Percentiles rank a stretch among this genome's conserved stretches.
phyloP scores from a whole-genome alignment of 2,329 filamentous ascomycete species.

The Hypoxylon sp. region DNA sequence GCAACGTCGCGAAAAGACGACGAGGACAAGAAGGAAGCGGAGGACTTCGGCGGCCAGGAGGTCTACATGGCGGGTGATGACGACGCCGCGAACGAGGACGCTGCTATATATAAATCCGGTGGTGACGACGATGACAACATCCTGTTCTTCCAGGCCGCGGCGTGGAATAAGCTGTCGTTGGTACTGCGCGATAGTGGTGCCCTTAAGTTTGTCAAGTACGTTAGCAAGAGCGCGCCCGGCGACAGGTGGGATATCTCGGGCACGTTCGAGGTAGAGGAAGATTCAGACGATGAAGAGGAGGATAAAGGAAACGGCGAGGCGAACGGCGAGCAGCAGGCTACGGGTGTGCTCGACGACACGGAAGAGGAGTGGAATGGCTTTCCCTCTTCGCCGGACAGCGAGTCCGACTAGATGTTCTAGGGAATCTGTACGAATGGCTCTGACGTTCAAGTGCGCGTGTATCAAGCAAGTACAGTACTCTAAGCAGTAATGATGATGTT shows the following conservation, averaged over 20 bases:
- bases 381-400: slow-evolving; percentile 52
- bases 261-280: slow-evolving; percentile 77
- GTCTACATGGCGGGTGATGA: slow-evolving; percentile 95
- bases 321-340: slow-evolving; percentile 43
- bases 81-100: slow-evolving; percentile 74
- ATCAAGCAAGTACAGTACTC: slow-evolving; percentile 9
- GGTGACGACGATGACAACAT: slow-evolving; percentile 80
- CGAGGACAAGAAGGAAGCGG: slow-evolving; percentile 39
- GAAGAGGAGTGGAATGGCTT: slow-evolving; percentile 71
- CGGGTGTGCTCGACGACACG: slow-evolving; percentile 55
- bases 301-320: slow-evolving; percentile 52
- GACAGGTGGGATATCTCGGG: slow-evolving; percentile 94
- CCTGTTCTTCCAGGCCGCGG: slow-evolving; percentile 70
- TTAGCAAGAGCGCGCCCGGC: slow-evolving; percentile 82
- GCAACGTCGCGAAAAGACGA: slow-evolving; percentile 47
- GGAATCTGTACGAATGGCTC: neutral
- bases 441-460: neutral
- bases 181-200: slow-evolving; percentile 88
- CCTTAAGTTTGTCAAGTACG: slow-evolving; percentile 96
- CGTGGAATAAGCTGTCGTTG: slow-evolving; percentile 93
- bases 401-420: slow-evolving; percentile 41
- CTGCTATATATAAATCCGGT: slow-evolving; percentile 85
- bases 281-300: slow-evolving; percentile 53
- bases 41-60: slow-evolving; percentile 77
- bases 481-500: slow-evolving; percentile 12